Evolutionary conservation across 2,329 filamentous ascomycete genomes (phyloP).

Genomic region (Trichoderma polysporum): DNA sequence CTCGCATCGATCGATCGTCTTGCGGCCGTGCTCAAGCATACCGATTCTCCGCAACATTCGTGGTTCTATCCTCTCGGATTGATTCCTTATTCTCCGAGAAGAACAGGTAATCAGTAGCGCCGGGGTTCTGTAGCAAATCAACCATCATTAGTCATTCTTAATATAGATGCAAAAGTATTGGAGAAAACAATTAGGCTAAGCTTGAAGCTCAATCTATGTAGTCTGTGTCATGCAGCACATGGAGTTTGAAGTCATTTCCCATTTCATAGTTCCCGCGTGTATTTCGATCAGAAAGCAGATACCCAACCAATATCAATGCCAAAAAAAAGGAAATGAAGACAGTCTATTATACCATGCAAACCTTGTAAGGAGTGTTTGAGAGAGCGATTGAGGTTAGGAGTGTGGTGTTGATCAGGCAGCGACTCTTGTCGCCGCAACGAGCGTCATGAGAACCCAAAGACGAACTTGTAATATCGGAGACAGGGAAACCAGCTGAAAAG

Average conservation of each 20-base stretch:
- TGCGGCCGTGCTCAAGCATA: background rate
- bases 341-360: background rate
- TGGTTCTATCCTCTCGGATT: slow-evolving; percentile 15
- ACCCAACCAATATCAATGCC: background rate
- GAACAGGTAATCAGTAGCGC: slow-evolving; percentile 30
- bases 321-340: background rate
- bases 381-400: background rate
- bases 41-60: background rate
- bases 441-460: background rate
- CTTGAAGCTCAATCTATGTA: slow-evolving; percentile 31
- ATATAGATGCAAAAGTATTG: background rate
- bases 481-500: background rate
- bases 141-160: slow-evolving; percentile 40
- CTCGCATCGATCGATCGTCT: background rate
- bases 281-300: background rate
- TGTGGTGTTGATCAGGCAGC: background rate
- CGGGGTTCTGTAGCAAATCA: slow-evolving; percentile 44
- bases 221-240: slow-evolving; percentile 31
- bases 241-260: slow-evolving; percentile 18
- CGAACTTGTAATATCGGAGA: background rate
- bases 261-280: background rate
- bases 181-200: slow-evolving; percentile 26
- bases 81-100: slow-evolving; percentile 13
- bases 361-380: background rate
- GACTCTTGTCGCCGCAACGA: background rate